phyloP scores from a whole-genome alignment of 2,329 filamentous ascomycete species.

The Microsporum ferrugineum region DNA sequence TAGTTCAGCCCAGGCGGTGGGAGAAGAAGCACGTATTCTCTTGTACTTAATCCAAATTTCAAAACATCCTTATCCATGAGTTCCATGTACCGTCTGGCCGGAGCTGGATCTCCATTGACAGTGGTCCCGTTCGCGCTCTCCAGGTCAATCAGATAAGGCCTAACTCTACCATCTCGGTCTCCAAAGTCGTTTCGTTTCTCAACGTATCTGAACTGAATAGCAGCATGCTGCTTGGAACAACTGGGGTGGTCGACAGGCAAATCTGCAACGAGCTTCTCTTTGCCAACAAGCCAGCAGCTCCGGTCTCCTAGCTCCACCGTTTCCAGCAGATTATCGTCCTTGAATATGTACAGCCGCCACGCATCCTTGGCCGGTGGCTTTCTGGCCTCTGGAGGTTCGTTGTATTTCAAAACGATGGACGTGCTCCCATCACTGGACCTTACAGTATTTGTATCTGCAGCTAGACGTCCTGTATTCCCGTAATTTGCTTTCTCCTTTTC shows the following conservation, averaged over 20 bases:
- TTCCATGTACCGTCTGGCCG: conserved; percentile 71
- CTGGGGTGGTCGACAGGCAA: conserved; percentile 79
- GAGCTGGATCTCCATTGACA: conserved; percentile 64
- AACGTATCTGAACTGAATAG: conserved; percentile 79
- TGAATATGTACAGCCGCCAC: conserved; percentile 93
- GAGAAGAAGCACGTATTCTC: conserved; percentile 95
- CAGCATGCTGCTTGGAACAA: conserved; percentile 89
- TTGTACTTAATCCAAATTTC: conserved; percentile 72
- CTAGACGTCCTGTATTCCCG: conserved; percentile 65
- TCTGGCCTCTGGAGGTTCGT: conserved; percentile 85
- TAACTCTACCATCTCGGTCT: conserved; percentile 65
- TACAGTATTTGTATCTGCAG: conserved; percentile 77
- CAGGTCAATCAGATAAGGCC: conserved; percentile 84
- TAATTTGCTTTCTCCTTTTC: conserved; percentile 86
- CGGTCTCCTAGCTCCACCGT: conserved; percentile 64
- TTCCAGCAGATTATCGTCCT: conserved; percentile 65
- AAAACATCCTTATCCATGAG: conserved; percentile 80
- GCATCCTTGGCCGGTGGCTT: conserved; percentile 66
- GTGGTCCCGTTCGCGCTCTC: conserved; percentile 85
- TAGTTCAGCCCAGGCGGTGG: conserved; percentile 27
- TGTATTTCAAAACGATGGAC: conserved; percentile 78
- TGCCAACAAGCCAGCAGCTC: conserved; percentile 83
- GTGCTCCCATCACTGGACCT: conserved; percentile 46
- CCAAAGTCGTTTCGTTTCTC: conserved; percentile 78
- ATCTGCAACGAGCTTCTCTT: conserved; percentile 71